Evolutionary conservation across 176 grass and related monocot genomes (phyloP).

Genomic region (Phyllostachys edulis): DNA sequence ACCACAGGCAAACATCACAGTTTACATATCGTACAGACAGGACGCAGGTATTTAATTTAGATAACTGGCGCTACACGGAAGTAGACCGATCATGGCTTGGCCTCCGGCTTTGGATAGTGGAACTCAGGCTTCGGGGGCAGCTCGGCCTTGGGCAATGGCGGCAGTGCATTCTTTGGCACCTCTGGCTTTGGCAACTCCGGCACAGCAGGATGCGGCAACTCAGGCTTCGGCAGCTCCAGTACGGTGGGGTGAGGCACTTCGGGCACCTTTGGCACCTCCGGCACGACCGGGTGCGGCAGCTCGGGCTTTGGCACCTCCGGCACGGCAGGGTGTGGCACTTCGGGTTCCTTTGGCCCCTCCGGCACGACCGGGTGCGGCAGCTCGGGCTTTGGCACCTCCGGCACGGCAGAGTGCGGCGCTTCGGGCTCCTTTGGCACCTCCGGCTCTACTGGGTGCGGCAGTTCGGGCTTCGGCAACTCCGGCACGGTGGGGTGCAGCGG

Average conservation of each 20-base stretch:
- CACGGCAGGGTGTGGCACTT: not conserved
- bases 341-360: not conserved
- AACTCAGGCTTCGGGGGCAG: not conserved
- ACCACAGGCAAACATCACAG: not conserved
- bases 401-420: not conserved
- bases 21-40: not conserved
- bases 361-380: not conserved
- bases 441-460: not conserved
- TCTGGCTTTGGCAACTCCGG: not conserved
- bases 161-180: not conserved
- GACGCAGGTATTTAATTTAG: not conserved
- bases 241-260: not conserved
- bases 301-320: not conserved
- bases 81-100: not conserved
- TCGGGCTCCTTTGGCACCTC: not conserved
- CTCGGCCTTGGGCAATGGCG: not conserved
- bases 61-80: too few relatives aligned
- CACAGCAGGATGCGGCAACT: too few relatives aligned
- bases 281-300: not conserved
- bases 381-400: not conserved
- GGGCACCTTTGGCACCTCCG: not conserved
- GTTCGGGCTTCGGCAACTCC: not conserved
- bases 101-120: not conserved
- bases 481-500: not conserved
- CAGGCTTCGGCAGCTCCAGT: not conserved